Conservation (phyloP, 2,329 filamentous ascomycete species). For the Penicillium sp. region DNA sequence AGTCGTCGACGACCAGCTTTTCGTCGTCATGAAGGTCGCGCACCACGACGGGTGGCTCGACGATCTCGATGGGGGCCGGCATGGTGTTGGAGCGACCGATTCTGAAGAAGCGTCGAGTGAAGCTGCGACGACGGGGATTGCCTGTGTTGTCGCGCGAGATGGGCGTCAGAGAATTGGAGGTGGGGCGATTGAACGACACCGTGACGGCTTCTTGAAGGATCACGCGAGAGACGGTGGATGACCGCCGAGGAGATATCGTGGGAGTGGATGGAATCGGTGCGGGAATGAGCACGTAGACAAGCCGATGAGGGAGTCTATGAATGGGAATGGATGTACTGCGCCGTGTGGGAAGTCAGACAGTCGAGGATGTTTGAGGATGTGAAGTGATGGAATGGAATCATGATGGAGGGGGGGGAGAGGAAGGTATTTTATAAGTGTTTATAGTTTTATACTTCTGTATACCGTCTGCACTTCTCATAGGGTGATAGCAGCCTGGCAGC, state of each 20-base stretch:
- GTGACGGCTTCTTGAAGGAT: constrained; percentile 29
- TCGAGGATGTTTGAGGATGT: not conserved
- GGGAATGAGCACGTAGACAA: constrained; percentile 12
- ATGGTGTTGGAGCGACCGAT: constrained; percentile 35
- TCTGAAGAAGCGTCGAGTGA: constrained; percentile 21
- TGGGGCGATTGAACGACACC: constrained; percentile 35
- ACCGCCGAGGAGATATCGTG: not conserved
- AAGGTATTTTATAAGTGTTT: constrained; percentile 15
- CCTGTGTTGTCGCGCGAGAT: constrained; percentile 26
- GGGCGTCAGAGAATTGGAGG: constrained; percentile 30
- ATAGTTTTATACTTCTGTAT: not conserved
- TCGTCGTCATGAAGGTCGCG: constrained; percentile 44
- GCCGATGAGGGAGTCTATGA: not conserved
- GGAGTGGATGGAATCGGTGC: not conserved
- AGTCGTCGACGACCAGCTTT: constrained; percentile 40
- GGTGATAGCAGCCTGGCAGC: constrained; percentile 17
- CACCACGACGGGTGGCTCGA: constrained; percentile 34
- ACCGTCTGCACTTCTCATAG: constrained; percentile 6
- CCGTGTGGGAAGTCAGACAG: not conserved
- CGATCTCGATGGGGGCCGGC: constrained; percentile 35
- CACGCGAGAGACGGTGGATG: constrained; percentile 22
- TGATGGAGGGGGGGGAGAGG: constrained; percentile 1
- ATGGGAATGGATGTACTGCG: not conserved
- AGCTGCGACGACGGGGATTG: constrained; percentile 21
- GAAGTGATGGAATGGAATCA: not conserved